These are phyloP conservation scores for Inga oerstediana DNA, from an alignment of 306 rosid genomes.

Conservation along the genomic window DNA sequence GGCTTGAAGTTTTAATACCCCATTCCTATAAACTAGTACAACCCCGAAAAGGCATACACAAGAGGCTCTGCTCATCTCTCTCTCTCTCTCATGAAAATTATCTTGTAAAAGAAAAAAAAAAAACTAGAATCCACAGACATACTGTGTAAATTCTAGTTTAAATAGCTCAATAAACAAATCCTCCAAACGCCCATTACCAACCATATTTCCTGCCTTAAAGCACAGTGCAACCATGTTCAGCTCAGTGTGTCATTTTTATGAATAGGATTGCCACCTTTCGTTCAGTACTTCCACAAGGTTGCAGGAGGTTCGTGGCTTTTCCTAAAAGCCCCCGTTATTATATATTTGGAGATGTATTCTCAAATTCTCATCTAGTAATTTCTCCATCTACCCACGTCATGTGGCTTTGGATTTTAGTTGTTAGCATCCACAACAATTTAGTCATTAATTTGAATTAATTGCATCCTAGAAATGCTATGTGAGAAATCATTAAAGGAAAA, in stretches of 20 bases:
- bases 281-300: neutral
- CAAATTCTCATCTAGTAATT: neutral
- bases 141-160: neutral
- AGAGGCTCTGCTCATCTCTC: neutral
- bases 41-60: neutral
- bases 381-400: neutral
- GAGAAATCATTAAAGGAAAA: neutral
- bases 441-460: neutral
- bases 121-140: neutral
- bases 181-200: neutral
- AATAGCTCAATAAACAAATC: neutral
- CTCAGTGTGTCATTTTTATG: neutral
- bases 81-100: neutral
- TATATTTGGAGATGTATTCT: neutral
- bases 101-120: neutral
- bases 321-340: neutral
- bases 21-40: neutral
- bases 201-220: neutral
- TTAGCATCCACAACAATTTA: neutral
- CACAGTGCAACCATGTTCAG: neutral
- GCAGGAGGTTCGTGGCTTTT: neutral
- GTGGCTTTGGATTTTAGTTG: conserved; percentile 3
- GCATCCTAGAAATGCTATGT: neutral
- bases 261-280: neutral
- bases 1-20: neutral